Evolutionary conservation across 192 early-diverging fungal species (phyloP), one percentile per base, ranked within the genome.

Genomic region (Irineochytrium annulatum): DNA sequence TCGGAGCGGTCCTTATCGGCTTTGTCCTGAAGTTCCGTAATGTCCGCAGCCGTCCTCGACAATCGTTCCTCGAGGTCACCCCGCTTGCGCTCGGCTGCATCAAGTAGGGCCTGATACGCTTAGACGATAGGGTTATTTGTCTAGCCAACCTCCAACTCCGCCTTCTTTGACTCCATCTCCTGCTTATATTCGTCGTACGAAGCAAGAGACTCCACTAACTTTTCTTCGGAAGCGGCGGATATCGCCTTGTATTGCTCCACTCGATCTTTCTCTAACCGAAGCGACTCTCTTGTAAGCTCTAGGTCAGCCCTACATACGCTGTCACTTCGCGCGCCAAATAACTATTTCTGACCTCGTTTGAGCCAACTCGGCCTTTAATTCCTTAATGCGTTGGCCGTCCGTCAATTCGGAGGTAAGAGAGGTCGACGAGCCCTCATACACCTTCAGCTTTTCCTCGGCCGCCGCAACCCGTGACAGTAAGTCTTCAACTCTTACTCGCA

Each of bases 161-260:
- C 29, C 11, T 74, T 56, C 41, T 73, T 61, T 51, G 55, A 14
- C 37, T 81, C 75, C 62, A 70, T 81, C 48, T 78, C 75, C 20
- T 64, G 69, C 62, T 83, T 82, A 66, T 82, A 89, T 41, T 72
- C 65, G 59, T 91, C 90, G 66, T 86, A 90, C 0, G 86, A 79
- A 1, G 73, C 62, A 33, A 81, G 80, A 43, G 89, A 69, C 57
- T 67, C 65, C 8, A 48, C 49, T 1, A 67, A 74, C n/a, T 82
- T 63, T 28, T 65, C 71, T 52, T 92, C 90, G 62, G 73, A 79
- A 41, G 81, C 73, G 22, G 75, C 64, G 41, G 81, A 78, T 33
- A 87, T 73, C 39, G 77, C 70, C 61, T 83, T 78, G 70, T 79
- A 81, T 52, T 81, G 74, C 16, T 68, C 81, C 26, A 72, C 71